Percentiles rank a stretch among this genome's conserved stretches.
Evolutionary conservation across 2,329 filamentous ascomycete species (phyloP).

Genomic region (Colletotrichum neosansevieriae): DNA sequence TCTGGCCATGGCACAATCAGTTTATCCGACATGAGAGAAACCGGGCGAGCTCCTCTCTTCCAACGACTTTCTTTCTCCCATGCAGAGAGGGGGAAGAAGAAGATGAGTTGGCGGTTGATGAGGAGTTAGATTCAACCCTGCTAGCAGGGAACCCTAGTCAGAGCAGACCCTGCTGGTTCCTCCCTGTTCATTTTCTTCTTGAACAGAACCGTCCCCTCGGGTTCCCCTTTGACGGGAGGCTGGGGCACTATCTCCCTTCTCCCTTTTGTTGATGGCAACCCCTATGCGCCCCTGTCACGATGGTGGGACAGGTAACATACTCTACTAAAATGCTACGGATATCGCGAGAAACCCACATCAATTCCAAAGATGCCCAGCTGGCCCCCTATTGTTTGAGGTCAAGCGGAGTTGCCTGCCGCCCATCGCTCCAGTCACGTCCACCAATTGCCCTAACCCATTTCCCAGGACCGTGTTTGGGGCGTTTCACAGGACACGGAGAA

Average conservation of each 20-base stretch:
- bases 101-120: slow-evolving; percentile 39
- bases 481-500: slow-evolving; percentile 32
- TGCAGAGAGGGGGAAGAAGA: slow-evolving; percentile 30
- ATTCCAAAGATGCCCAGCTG: slow-evolving; percentile 25
- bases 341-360: slow-evolving; percentile 4
- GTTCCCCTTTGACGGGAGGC: slow-evolving; percentile 33
- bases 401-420: slow-evolving; percentile 29
- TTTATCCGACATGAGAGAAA: slow-evolving; percentile 36
- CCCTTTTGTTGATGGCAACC: slow-evolving; percentile 6
- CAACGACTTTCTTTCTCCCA: slow-evolving; percentile 11
- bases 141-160: slow-evolving; percentile 31
- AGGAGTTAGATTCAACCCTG: slow-evolving; percentile 35
- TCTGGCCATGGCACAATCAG: slow-evolving; percentile 14
- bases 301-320: not conserved
- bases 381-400: slow-evolving; percentile 14
- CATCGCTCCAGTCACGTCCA: not conserved
- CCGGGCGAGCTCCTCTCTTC: slow-evolving; percentile 22
- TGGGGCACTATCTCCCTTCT: slow-evolving; percentile 26
- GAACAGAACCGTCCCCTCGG: slow-evolving; percentile 37
- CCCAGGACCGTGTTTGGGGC: slow-evolving; percentile 15
- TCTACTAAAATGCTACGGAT: not conserved
- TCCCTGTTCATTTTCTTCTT: slow-evolving; percentile 35
- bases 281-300: slow-evolving; percentile 3
- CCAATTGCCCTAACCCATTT: slow-evolving; percentile 15
- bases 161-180: slow-evolving; percentile 28